Base-by-base conservation (phyloP, 352 stramenopile species). In the Globisporangium ultimum region DNA sequence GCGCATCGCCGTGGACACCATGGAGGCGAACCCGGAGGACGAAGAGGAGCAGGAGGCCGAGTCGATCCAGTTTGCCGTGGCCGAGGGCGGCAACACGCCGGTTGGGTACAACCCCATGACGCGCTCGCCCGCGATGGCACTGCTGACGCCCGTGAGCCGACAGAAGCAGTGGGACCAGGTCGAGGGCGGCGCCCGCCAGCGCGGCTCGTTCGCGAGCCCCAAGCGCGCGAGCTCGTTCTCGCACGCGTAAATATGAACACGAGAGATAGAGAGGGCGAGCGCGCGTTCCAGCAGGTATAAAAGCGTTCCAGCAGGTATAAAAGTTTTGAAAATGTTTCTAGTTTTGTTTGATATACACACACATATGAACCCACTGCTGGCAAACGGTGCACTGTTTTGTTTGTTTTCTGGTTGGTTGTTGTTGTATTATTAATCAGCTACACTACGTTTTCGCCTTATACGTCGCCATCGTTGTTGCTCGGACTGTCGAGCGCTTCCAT, bases 111-210 rank as follows among this genome's bases (percentile, higher is more conserved):
- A 64, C 5, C 66, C 72, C 0, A 70, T 85, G 21, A 63, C 77
- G 53, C 67, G 69, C 4, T 91, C 81, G 28, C 78, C 81, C 9
- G 70, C 71, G 46, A 80, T 72, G n/a, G 70, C 62, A 53, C 64
- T 89, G 38, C 69, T 87, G 52, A 90, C 78, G 20, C 80, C 78
- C 0, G 81, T 72, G 32, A 67, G 66, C 43, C 74, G 76, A 34
- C 63, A 67, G 53, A 70, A 70, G 51, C 76, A 82, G 55, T 89
- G 78, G 78, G 78, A 88, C 34, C 70, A 77, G 13, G 67, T 78
- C 20, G 78, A 87, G 24, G 71, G 81, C n/a, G 72, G 69, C 17
- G 58, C 54, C 24, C 70, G 50, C 18, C 63, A 57, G n/a, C 62
- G 63, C 52, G 48, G 58, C 20, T 66, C 56, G n/a, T 32, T 49